Evolutionary conservation across 495 filamentous ascomycete genomes (phyloP), one percentile per base, ranked within the genome.

Genomic region (Hypoxylon fragiforme): DNA sequence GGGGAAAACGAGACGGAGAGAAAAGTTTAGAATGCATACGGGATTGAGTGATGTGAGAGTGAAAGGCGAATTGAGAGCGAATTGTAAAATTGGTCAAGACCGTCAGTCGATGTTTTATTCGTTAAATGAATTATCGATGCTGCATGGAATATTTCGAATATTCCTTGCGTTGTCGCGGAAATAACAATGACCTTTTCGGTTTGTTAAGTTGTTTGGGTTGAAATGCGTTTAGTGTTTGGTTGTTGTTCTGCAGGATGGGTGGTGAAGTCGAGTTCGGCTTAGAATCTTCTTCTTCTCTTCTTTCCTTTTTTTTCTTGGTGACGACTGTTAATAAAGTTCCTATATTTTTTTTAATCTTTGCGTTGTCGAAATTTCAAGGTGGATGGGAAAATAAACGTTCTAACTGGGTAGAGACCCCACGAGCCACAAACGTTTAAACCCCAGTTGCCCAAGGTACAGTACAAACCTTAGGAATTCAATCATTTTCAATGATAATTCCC

Each of bases 321-420:
- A 62, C 52, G 58, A 62, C 38, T 53, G 53, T 12, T 20, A 57
- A 62, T 41, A 55, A 51, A 28, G 35, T 52, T 43, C 20, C 18
- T 6, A 5, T 37, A 51, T 38, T 56, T 56, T 54, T 57, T 56
- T 39, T 56, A 43, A 46, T 35, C n/a, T 56, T 43, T 47, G 18
- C 18, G 42, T 48, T 38, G 47, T 52, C 32, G 43, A 62, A 57
- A 62, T 57, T 62, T 62, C 48, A 57, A 43, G 47, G 46, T 52
- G 52, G 58, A 61, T 30, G 45, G 40, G 44, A 40, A 20, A 60
- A 15, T 39, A 28, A 28, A 9, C 4, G 4, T 28, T 28, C 24
- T 28, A 28, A 28, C 24, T 28, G 24, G 24, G 9, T 28, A 4
- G 9, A 15, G 18, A 18, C 11, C 20, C 13, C 15, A 16, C 31